Base-by-base conservation (phyloP, 495 filamentous ascomycete species). In the Aspergillus funiculosus region DNA sequence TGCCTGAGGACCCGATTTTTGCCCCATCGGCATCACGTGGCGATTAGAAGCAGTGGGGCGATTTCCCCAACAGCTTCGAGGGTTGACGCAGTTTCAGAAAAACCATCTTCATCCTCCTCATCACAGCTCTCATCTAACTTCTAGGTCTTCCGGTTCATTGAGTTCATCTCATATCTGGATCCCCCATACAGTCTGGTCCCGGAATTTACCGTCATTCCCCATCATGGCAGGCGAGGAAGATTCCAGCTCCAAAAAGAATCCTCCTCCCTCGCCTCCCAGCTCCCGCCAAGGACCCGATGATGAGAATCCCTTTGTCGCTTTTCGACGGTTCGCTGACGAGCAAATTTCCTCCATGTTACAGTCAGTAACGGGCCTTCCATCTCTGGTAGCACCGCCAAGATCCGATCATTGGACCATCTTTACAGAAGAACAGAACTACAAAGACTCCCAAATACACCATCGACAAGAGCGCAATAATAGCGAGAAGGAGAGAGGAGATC, bases 241-340 rank as follows among this genome's bases (percentile, higher is more conserved):
- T 14, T 42, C 49, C n/a, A 52, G 49, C 4, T 30, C 39, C 25
- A 48, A 57, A 32, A 43, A 53, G 14, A 37, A 36, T 0, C 26
- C 17, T 42, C 35, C 40, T 3, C 45, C 13, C 46, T 50, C 43
- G 39, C 43, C 38, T 45, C 43, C 8, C 29, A 60, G 35, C 39
- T 54, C 50, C 6, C 48, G 51, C 34, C 46, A 43, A 42, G 55
- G 53, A 54, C 40, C 50, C 26, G 62, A 71, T 17, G 52, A 58
- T 30, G 62, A 68, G 42, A 82, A 80, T 47, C 76, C 79, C 9
- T 82, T 83, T 54, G 64, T 80, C 36, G 63, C 73, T 22, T 80
- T 82, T 59, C 76, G 78, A 43, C 74, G 73, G 45, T 80, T 73
- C 53, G 73, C 77, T 41, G 79, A 83, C 53, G 66, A 72, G 40